These are phyloP conservation scores for Lachancea mirantina DNA, from an alignment of 805 yeast genomes.

Conservation along the genomic window DNA sequence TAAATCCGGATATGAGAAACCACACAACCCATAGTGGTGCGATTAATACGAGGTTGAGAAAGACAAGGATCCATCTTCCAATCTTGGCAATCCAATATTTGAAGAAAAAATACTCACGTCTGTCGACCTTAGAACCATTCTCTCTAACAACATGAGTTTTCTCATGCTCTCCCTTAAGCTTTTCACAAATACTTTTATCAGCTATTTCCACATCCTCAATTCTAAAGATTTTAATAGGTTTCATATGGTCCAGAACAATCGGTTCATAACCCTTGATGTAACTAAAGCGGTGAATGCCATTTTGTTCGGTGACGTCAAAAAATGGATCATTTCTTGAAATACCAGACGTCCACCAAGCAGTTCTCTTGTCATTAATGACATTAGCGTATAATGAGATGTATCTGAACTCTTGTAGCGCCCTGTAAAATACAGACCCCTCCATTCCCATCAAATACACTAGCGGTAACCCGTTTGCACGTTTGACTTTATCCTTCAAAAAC, in stretches of 20 bases:
- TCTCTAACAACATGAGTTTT: not conserved
- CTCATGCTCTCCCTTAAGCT: not conserved
- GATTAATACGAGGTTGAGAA: constrained; percentile 40
- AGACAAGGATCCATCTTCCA: constrained; percentile 42
- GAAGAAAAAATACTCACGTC: constrained; percentile 15
- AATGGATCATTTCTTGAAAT: constrained; percentile 59
- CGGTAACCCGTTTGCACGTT: constrained; percentile 35
- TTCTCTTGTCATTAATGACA: constrained; percentile 69
- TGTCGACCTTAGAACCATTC: constrained; percentile 9
- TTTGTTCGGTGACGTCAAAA: constrained; percentile 34
- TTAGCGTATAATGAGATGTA: constrained; percentile 61
- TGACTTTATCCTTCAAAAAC: constrained; percentile 48
- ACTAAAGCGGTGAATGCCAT: constrained; percentile 39
- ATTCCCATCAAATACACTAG: constrained; percentile 61
- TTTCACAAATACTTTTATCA: constrained; percentile 3
- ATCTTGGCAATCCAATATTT: constrained; percentile 34
- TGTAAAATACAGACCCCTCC: constrained; percentile 50
- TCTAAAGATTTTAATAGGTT: constrained; percentile 34
- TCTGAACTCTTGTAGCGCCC: constrained; percentile 48
- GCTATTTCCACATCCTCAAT: constrained; percentile 5
- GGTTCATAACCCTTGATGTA: constrained; percentile 51
- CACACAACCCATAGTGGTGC: constrained; percentile 62
- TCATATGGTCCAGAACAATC: constrained; percentile 44
- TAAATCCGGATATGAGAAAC: constrained; percentile 38
- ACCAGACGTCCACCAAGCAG: constrained; percentile 79